Evolutionary conservation across 768 basidiomycete species (phyloP).

Genomic region (Tubosaeta sp.): DNA sequence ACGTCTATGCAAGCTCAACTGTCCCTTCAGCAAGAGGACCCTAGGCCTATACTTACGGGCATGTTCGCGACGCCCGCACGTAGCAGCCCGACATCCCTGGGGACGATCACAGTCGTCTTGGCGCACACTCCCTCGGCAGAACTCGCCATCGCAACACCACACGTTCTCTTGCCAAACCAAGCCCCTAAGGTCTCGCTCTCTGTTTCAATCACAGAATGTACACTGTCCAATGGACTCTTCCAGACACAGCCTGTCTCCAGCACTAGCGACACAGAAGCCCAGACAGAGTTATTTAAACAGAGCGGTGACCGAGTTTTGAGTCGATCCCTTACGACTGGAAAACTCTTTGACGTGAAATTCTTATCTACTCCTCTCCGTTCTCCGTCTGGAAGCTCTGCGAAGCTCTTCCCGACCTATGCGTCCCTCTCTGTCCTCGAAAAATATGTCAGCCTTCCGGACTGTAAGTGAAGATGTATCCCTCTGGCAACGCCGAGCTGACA

Average conservation of each 20-base stretch:
- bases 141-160: background rate
- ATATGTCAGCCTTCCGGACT: slow-evolving; percentile 4
- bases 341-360: slow-evolving; percentile 17
- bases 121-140: background rate
- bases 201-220: slow-evolving; percentile 14
- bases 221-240: slow-evolving; percentile 17
- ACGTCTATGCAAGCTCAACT: slow-evolving; percentile 14
- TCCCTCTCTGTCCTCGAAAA: slow-evolving; percentile 12
- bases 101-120: slow-evolving; percentile 1
- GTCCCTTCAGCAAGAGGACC: background rate
- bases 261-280: background rate
- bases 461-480: slow-evolving; percentile 2
- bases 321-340: slow-evolving; percentile 16
- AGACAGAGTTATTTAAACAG: slow-evolving; percentile 4
- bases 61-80: background rate
- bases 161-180: background rate
- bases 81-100: background rate
- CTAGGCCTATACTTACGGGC: background rate
- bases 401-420: slow-evolving; percentile 9
- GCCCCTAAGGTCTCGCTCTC: slow-evolving; percentile 5
- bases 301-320: slow-evolving; percentile 5
- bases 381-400: background rate
- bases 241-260: background rate
- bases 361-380: slow-evolving; percentile 5
- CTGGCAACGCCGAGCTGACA: background rate